Evolutionary conservation across 257 asterid species (phyloP).

Genomic region (Nemophila menziesii): DNA sequence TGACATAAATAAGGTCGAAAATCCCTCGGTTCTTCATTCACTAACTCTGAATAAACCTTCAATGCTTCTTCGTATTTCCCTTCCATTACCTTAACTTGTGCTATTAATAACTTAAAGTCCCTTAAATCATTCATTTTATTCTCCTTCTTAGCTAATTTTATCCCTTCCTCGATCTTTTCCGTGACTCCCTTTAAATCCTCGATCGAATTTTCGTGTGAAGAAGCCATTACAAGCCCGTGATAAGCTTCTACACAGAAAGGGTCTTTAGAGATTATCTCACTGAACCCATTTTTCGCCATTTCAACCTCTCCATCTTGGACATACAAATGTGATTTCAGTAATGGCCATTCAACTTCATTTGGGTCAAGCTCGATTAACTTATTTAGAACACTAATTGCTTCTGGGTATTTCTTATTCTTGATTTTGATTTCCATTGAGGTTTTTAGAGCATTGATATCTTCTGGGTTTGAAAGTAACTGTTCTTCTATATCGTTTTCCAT

Average conservation of each 20-base stretch:
- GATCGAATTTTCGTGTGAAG: conserved; percentile 41
- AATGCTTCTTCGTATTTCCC: conserved; percentile 58
- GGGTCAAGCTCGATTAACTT: conserved; percentile 56
- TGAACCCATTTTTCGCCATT: conserved; percentile 47
- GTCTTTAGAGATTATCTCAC: conserved; percentile 48
- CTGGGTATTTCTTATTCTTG: conserved; percentile 40
- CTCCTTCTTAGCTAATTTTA: conserved; percentile 46
- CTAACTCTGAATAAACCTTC: conserved; percentile 51
- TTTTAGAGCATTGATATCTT: conserved; percentile 38
- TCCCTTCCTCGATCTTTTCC: conserved; percentile 39
- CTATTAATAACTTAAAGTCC: conserved; percentile 75
- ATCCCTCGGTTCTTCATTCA: conserved; percentile 86
- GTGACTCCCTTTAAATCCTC: conserved; percentile 37
- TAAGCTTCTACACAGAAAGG: conserved; percentile 77
- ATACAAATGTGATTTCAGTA: conserved; percentile 68
- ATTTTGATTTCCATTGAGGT: conserved; percentile 61
- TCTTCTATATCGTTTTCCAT: conserved; percentile 34
- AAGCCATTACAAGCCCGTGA: conserved; percentile 78
- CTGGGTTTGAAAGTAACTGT: conserved; percentile 35
- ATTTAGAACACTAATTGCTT: conserved; percentile 48
- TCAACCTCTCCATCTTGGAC: conserved; percentile 42
- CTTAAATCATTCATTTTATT: conserved; percentile 41
- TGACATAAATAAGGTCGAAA: conserved; percentile 87
- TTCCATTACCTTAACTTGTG: conserved; percentile 67
- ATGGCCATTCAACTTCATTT: conserved; percentile 67